phyloP scores from a whole-genome alignment of 2,329 filamentous ascomycete species.

The Penicillium sp. region DNA sequence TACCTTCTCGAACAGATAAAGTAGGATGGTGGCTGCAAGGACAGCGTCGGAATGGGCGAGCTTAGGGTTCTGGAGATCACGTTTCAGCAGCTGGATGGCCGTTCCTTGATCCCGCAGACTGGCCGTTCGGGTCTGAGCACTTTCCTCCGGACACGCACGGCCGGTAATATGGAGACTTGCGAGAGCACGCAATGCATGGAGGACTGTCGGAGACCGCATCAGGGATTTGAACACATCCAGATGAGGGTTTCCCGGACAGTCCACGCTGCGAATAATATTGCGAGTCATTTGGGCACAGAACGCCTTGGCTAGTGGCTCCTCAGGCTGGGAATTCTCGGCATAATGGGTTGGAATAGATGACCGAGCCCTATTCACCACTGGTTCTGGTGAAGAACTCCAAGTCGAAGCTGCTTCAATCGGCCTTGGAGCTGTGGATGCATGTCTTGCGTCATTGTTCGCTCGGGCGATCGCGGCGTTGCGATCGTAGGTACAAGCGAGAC shows the following conservation, averaged over 20 bases:
- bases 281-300: conserved; percentile 3
- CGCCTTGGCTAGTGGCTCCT: not conserved
- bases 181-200: not conserved
- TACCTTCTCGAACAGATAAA: conserved; percentile 4
- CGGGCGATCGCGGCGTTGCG: not conserved
- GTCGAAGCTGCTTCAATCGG: not conserved
- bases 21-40: conserved; percentile 2
- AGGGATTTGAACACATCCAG: conserved; percentile 1
- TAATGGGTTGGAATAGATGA: not conserved
- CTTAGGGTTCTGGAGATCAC: not conserved
- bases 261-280: conserved; percentile 1
- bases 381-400: not conserved
- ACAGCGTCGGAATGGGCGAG: not conserved
- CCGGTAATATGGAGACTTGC: not conserved
- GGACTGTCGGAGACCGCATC: not conserved
- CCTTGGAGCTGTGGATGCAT: not conserved
- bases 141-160: not conserved
- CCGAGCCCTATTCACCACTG: not conserved
- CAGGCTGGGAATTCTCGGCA: not conserved
- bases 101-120: conserved; percentile 2
- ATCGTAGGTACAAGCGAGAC: not conserved
- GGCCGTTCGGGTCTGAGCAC: not conserved
- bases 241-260: conserved; percentile 3
- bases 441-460: not conserved
- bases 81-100: not conserved